These are phyloP conservation scores for Stachybotrys chlorohalonatus DNA, from an alignment of 2,329 filamentous ascomycete genomes.

Conservation along the genomic window DNA sequence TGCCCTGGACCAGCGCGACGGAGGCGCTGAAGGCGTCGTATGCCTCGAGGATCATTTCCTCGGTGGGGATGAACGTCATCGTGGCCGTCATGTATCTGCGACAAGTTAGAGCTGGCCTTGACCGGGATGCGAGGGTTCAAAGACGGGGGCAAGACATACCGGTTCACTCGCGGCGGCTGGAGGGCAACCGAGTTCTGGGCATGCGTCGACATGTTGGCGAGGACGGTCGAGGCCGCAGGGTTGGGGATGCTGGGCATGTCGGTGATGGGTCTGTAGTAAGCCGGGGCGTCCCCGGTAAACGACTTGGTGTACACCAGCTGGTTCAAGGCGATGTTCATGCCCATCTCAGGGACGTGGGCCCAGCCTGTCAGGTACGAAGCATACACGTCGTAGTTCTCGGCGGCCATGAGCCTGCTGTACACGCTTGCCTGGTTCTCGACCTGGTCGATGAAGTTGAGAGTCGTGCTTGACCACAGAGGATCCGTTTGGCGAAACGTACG, in stretches of 20 bases:
- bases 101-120: not conserved
- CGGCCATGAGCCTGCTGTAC: not conserved
- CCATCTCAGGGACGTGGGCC: not conserved
- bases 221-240: not conserved
- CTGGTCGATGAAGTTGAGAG: not conserved
- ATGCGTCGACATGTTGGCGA: not conserved
- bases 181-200: not conserved
- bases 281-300: not conserved
- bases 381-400: not conserved
- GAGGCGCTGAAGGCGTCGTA: not conserved
- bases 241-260: not conserved
- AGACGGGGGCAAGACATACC: not conserved
- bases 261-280: not conserved
- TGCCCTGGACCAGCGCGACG: not conserved
- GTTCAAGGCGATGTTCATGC: not conserved
- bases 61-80: not conserved
- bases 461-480: not conserved
- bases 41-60: not conserved
- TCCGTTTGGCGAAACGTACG: not conserved
- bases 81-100: not conserved
- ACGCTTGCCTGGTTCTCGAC: not conserved
- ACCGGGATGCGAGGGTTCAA: not conserved
- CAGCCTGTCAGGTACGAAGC: not conserved
- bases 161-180: not conserved
- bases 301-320: not conserved